These are phyloP conservation scores for Hypoxylon sp. DNA, from an alignment of 2,329 filamentous ascomycete species.

Conservation along the genomic window DNA sequence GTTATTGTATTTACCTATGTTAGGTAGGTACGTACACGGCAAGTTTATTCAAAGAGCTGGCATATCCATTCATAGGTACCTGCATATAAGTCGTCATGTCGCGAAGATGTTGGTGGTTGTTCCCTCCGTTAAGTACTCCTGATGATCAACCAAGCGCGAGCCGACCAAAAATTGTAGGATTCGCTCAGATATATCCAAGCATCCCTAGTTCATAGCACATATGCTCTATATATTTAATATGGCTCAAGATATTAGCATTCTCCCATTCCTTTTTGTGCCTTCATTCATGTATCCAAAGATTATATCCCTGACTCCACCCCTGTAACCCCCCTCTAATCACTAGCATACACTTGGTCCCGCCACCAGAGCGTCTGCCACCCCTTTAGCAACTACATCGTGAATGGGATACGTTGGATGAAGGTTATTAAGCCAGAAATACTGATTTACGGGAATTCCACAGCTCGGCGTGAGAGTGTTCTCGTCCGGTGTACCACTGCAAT, in stretches of 20 bases:
- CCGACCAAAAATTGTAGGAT: no score
- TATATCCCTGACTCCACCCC: no score
- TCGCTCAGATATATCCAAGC: no score
- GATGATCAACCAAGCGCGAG: no score
- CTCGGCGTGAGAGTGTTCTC: constrained; percentile 58
- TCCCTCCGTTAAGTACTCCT: no score
- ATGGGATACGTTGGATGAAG: constrained; percentile 76
- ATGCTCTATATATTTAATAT: neutral
- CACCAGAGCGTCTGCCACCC: constrained; percentile 59
- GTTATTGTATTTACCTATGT: no score
- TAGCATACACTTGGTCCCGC: constrained; percentile 59
- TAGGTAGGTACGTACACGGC: no score
- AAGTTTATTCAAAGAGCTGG: no score
- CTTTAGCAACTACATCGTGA: constrained; percentile 70
- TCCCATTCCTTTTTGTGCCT: neutral
- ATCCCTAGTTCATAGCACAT: no score
- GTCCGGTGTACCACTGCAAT: constrained; percentile 61
- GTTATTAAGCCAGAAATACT: constrained; percentile 76
- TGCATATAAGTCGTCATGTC: no score
- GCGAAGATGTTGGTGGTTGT: no score
- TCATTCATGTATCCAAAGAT: neutral
- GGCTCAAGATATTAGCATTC: neutral
- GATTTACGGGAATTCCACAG: constrained; percentile 69
- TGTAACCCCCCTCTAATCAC: neutral
- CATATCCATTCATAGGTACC: no score